phyloP scores from a whole-genome alignment of 2,329 filamentous ascomycete species.

The Hortaea werneckii region DNA sequence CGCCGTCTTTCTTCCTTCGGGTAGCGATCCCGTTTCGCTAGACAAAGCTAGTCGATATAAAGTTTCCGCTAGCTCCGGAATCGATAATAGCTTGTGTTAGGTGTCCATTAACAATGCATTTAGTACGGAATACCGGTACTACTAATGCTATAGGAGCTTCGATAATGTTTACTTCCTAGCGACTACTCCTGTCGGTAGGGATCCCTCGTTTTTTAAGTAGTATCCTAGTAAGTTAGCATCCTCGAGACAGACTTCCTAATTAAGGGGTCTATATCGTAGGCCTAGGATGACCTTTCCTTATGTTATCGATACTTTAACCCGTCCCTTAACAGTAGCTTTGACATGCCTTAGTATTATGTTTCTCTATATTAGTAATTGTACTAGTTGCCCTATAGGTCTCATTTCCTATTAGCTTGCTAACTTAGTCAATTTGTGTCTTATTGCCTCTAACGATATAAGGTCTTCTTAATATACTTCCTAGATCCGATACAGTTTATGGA shows the following conservation, averaged over 20 bases:
- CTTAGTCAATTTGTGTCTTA: background rate
- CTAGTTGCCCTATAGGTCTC: background rate
- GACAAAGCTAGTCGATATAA: conserved; percentile 5
- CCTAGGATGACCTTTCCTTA: no score
- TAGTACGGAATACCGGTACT: conserved; percentile 3
- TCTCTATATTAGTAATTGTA: background rate
- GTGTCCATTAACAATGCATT: conserved; percentile 5
- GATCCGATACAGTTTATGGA: background rate
- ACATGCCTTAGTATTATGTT: background rate
- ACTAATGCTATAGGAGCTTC: background rate
- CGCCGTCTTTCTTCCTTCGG: conserved; percentile 4
- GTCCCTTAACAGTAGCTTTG: no score
- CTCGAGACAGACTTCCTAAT: no score
- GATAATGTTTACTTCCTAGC: background rate
- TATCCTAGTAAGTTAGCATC: background rate
- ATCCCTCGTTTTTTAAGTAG: background rate
- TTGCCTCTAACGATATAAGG: background rate
- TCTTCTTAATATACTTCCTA: background rate
- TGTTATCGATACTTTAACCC: no score
- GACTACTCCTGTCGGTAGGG: background rate
- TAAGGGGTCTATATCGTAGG: no score
- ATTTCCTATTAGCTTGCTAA: background rate
- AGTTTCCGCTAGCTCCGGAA: conserved; percentile 7
- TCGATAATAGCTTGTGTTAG: conserved; percentile 5
- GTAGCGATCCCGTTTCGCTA: conserved; percentile 5